Percentiles rank a stretch among this genome's conserved stretches.
Evolutionary conservation across 768 basidiomycete species (phyloP).

Genomic region (Naganishia randhawae): DNA sequence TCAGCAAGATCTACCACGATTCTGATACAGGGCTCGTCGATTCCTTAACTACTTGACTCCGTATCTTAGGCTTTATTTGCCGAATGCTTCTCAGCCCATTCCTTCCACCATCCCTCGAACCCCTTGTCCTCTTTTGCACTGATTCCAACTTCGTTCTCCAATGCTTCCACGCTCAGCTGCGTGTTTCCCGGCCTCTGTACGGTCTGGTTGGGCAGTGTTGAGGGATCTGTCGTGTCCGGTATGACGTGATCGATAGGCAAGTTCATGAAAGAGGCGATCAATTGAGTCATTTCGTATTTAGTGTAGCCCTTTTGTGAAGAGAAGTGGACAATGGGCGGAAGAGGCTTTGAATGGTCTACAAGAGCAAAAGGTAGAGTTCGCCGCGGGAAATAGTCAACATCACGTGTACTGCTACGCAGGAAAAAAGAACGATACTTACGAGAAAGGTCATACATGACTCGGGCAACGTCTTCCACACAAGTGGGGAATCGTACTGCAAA

Average conservation of each 20-base stretch:
- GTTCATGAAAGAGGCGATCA: slow-evolving; percentile 61
- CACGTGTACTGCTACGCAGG: too few species aligned
- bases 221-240: slow-evolving; percentile 63
- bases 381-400: slow-evolving; percentile 14
- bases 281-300: slow-evolving; percentile 84
- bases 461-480: slow-evolving; percentile 78
- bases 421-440: slow-evolving; percentile 55
- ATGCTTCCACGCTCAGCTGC: slow-evolving; percentile 69
- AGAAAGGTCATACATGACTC: slow-evolving; percentile 72
- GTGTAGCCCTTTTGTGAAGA: slow-evolving; percentile 76
- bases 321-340: slow-evolving; percentile 80
- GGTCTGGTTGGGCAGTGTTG: slow-evolving; percentile 47
- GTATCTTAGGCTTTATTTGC: neutral
- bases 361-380: neutral
- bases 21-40: neutral
- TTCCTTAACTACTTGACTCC: neutral
- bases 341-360: slow-evolving; percentile 52
- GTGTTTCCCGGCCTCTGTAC: slow-evolving; percentile 76
- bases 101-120: slow-evolving; percentile 87
- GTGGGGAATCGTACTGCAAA: slow-evolving; percentile 90
- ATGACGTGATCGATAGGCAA: slow-evolving; percentile 66
- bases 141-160: slow-evolving; percentile 60
- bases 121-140: slow-evolving; percentile 55
- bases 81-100: slow-evolving; percentile 32
- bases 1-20: neutral